A percentile compares a stretch with the other conserved stretches of the same genome.
Conservation (phyloP, 495 filamentous ascomycete genomes). For the Xylaria flabelliformis region DNA sequence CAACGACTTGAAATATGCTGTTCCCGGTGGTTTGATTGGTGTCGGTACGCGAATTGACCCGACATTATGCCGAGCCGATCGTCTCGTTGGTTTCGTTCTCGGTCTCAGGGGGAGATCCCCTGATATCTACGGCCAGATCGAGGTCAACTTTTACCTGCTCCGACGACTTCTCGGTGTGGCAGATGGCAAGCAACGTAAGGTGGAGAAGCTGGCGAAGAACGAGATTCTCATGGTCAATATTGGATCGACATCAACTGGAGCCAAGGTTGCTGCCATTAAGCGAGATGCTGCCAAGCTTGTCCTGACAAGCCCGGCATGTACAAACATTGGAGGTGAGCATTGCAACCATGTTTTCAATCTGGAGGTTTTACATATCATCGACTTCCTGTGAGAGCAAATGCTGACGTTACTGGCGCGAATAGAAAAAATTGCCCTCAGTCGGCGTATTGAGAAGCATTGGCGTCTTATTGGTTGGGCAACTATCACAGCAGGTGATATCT, state of each 20-base stretch:
- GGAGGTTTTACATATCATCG: not conserved
- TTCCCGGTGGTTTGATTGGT: slow-evolving; percentile 95
- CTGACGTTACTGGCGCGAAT: slow-evolving; percentile 38
- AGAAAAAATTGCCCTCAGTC: slow-evolving; percentile 95
- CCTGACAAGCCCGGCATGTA: slow-evolving; percentile 42
- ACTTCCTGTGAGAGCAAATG: not conserved
- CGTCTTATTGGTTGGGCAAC: slow-evolving; percentile 97
- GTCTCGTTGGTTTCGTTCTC: slow-evolving; percentile 96
- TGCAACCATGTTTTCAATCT: not conserved
- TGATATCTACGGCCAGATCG: slow-evolving; percentile 94
- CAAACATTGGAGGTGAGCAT: slow-evolving; percentile 36
- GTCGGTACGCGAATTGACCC: slow-evolving; percentile 97
- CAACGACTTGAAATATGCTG: slow-evolving; percentile 97
- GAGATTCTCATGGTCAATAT: slow-evolving; percentile 99
- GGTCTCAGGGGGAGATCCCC: slow-evolving; percentile 90
- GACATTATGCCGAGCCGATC: slow-evolving; percentile 96
- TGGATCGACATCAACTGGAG: slow-evolving; percentile 92
- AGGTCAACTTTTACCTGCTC: slow-evolving; percentile 98
- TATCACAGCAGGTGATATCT: slow-evolving; percentile 61
- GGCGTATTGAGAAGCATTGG: slow-evolving; percentile 99
- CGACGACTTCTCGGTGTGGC: slow-evolving; percentile 94
- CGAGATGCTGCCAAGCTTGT: slow-evolving; percentile 93
- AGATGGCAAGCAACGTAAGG: slow-evolving; percentile 98
- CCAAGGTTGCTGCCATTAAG: slow-evolving; percentile 94
- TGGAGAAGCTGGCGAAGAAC: slow-evolving; percentile 95